These are phyloP conservation scores for Dacryopinax primogenitus DNA, from an alignment of 768 basidiomycete species.

Conservation along the genomic window DNA sequence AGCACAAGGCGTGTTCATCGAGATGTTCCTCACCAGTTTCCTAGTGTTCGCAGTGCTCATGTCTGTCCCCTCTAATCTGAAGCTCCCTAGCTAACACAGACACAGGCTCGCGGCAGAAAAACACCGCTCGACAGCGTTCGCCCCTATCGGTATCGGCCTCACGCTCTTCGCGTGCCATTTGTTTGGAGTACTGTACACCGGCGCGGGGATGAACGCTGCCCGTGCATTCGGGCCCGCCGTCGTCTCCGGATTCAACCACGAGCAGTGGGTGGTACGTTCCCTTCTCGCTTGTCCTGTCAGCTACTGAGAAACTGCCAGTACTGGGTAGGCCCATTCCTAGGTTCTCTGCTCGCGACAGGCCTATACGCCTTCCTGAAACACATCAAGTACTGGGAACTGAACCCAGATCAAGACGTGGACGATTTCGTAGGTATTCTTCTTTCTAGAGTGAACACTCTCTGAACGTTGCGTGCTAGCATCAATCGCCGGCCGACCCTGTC, in stretches of 20 bases:
- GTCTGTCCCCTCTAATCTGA: background rate
- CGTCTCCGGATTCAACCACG: slow-evolving; percentile 42
- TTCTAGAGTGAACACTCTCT: background rate
- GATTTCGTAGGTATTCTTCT: slow-evolving; percentile 21
- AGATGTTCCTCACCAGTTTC: slow-evolving; percentile 53
- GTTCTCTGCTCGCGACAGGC: slow-evolving; percentile 45
- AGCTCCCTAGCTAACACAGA: background rate
- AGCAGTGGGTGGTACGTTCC: slow-evolving; percentile 52
- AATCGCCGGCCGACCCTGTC: background rate
- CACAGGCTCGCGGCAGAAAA: slow-evolving; percentile 51
- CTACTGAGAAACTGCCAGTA: slow-evolving; percentile 32
- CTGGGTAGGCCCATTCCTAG: slow-evolving; percentile 59
- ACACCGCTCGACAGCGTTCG: slow-evolving; percentile 50
- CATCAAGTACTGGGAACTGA: slow-evolving; percentile 40
- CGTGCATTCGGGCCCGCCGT: slow-evolving; percentile 59
- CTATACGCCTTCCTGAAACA: slow-evolving; percentile 31
- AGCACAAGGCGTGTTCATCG: slow-evolving; percentile 54
- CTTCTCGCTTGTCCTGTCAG: background rate
- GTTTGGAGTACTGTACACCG: slow-evolving; percentile 52
- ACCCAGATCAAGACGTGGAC: slow-evolving; percentile 36
- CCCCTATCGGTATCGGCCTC: slow-evolving; percentile 56
- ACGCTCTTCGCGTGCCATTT: slow-evolving; percentile 51
- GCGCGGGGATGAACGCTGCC: slow-evolving; percentile 56
- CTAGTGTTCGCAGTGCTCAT: slow-evolving; percentile 46
- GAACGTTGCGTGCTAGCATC: background rate